These are phyloP conservation scores for Cystobasidiaceae sp. DNA, from an alignment of 1,284 basidiomycete species.

Conservation along the genomic window DNA sequence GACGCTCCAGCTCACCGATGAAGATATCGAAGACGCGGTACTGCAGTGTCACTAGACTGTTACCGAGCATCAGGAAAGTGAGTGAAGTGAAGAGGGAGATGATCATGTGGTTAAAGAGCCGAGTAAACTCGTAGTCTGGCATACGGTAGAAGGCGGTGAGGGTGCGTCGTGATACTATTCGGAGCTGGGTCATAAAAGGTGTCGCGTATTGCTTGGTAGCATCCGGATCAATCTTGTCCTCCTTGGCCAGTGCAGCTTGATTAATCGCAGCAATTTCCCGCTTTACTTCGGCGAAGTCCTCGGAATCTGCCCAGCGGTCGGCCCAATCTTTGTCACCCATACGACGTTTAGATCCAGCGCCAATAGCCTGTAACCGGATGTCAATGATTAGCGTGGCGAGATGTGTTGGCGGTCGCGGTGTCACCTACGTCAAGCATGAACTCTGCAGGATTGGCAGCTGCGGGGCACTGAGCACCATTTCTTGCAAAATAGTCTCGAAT, in stretches of 20 bases:
- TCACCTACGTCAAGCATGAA: not conserved
- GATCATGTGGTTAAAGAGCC: conserved; percentile 57
- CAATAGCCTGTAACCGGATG: conserved; percentile 68
- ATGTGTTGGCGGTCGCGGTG: too few relatives aligned
- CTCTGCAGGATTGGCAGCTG: conserved; percentile 38
- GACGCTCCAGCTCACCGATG: too few relatives aligned
- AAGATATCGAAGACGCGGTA: conserved; percentile 60
- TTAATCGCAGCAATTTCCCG: conserved; percentile 51
- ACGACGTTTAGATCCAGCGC: conserved; percentile 53
- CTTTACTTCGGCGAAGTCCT: conserved; percentile 45
- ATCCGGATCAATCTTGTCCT: conserved; percentile 43
- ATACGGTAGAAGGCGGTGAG: conserved; percentile 74
- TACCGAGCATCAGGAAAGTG: conserved; percentile 72
- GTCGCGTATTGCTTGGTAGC: conserved; percentile 54
- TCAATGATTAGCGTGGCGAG: too few relatives aligned
- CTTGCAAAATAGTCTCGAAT: conserved; percentile 55
- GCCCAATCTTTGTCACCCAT: conserved; percentile 47
- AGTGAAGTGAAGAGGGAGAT: conserved; percentile 72
- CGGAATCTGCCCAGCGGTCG: conserved; percentile 46
- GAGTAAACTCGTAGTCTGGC: conserved; percentile 71
- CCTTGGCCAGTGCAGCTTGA: conserved; percentile 47
- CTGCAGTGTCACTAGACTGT: conserved; percentile 66
- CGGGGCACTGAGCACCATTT: conserved; percentile 48
- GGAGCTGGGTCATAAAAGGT: conserved; percentile 70
- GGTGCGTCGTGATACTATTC: conserved; percentile 67